Base-by-base conservation (phyloP, 176 grass and related monocot species). In the Musa itinerans region DNA sequence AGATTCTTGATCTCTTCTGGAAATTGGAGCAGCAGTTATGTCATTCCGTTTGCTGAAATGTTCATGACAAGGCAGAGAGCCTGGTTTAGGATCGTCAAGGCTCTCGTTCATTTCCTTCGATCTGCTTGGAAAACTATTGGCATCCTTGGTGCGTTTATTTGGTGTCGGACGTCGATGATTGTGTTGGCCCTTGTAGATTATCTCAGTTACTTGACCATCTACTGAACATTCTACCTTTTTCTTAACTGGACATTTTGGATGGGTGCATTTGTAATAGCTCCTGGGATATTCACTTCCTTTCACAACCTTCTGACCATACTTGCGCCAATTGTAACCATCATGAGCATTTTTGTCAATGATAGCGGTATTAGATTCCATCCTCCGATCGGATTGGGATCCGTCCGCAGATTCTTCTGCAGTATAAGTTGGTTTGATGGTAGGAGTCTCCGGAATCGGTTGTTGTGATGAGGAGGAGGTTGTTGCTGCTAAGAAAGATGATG, bases 281-380 rank as follows among this genome's bases (percentile, higher is more conserved):
- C 89, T 85, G 52, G 89, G 89, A 61, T 79, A 78, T 66, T 87
- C 81, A 61, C 84, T 88, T 73, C 86, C 89, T 75, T 88, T 84
- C 29, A 89, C 83, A 70, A 80, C 64, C 63, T 92, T 89, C 24
- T 92, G 89, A 52, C 86, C 89, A 29, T 92, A 92, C 54, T 92
- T 92, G 7, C 86, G 74, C 89, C 89, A 92, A 73, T 87, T 86
- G 58, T 86, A 92, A 52, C 86, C 89, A 77, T 92, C 89, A 26
- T 89, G 78, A 56, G 79, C 63, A 86, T 86, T 86, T 84, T 89
- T 92, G 79, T 86, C 83, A 71, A 84, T 77, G 72, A 74, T 22
- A 21, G 73, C 62, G 59, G 81, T 68, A 73, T 76, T 74, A 75
- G 63, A 61, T 74, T 86, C 76, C 57, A 76, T 76, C 83, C 73